phyloP scores from a whole-genome alignment of 1,284 basidiomycete genomes.

The Heterobasidion annosum region DNA sequence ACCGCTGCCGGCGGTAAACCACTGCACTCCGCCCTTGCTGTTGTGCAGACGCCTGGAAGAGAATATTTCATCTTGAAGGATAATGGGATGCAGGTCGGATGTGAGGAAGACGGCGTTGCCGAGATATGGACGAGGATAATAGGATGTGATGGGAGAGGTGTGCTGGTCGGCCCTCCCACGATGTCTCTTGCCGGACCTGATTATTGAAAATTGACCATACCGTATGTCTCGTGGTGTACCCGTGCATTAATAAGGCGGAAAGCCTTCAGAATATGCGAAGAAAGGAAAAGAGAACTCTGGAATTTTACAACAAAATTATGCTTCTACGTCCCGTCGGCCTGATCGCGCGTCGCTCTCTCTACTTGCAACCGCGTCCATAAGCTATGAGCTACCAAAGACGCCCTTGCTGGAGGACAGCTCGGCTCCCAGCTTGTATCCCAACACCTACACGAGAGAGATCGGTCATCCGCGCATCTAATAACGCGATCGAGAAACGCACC shows the following conservation, averaged over 20 bases:
- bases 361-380: not conserved
- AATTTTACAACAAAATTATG: not conserved
- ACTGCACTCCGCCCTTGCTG: slow-evolving; percentile 55
- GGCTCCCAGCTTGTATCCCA: slow-evolving; percentile 80
- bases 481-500: slow-evolving; percentile 31
- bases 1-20: slow-evolving; percentile 25
- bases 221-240: not conserved
- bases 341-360: not conserved
- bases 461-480: not conserved
- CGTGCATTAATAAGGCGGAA: not conserved
- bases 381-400: slow-evolving; percentile 33
- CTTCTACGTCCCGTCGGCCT: not conserved
- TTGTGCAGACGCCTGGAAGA: slow-evolving; percentile 54
- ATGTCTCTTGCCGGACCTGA: slow-evolving; percentile 3
- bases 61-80: slow-evolving; percentile 62
- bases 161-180: not conserved
- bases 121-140: slow-evolving; percentile 51
- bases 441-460: slow-evolving; percentile 35
- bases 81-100: slow-evolving; percentile 69
- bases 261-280: not conserved
- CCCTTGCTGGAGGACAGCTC: slow-evolving; percentile 72
- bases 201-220: not conserved
- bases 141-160: slow-evolving; percentile 30
- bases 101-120: slow-evolving; percentile 63
- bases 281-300: not conserved